These are phyloP conservation scores for Canavalia ensiformis DNA, from an alignment of 306 rosid species.

Conservation along the genomic window DNA sequence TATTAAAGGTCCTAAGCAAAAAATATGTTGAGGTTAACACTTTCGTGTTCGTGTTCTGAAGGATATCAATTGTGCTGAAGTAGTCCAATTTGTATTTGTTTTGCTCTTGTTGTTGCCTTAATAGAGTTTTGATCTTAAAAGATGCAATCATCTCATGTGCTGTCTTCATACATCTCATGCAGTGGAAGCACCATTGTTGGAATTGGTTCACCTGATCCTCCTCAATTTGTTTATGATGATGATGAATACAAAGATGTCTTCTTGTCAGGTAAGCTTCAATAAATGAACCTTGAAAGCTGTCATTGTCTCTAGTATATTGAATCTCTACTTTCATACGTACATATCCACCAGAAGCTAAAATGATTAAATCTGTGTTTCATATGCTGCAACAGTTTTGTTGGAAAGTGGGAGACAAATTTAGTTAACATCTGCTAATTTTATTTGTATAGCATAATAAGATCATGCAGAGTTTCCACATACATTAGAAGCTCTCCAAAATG, in stretches of 20 bases:
- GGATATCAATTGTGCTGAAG: constrained; percentile 2
- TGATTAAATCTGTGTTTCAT: constrained; percentile 9
- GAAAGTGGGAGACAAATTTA: constrained; percentile 1
- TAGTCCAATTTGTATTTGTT: constrained; percentile 8
- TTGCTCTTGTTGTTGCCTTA: background rate
- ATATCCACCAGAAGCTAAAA: constrained; percentile 19
- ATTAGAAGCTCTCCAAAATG: background rate
- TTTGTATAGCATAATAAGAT: constrained; percentile 12
- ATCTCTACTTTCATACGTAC: background rate
- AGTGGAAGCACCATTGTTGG: constrained; percentile 99
- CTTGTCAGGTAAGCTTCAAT: constrained; percentile 75
- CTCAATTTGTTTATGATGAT: constrained; percentile 84
- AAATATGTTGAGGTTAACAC: background rate
- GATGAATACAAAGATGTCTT: constrained; percentile 82
- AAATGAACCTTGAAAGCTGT: background rate
- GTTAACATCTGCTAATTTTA: background rate
- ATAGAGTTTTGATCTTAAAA: background rate
- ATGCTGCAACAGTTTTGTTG: background rate
- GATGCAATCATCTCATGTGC: constrained; percentile 27
- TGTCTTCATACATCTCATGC: constrained; percentile 57
- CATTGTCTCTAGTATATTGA: background rate
- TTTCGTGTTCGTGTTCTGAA: constrained; percentile 18
- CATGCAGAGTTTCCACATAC: constrained; percentile 11
- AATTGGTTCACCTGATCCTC: constrained; percentile 97
- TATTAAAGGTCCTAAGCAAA: background rate